Percentiles rank a stretch among this genome's conserved stretches.
These are phyloP conservation scores for Fusarium lyarnte DNA, from an alignment of 2,329 filamentous ascomycete species.

Conservation along the genomic window DNA sequence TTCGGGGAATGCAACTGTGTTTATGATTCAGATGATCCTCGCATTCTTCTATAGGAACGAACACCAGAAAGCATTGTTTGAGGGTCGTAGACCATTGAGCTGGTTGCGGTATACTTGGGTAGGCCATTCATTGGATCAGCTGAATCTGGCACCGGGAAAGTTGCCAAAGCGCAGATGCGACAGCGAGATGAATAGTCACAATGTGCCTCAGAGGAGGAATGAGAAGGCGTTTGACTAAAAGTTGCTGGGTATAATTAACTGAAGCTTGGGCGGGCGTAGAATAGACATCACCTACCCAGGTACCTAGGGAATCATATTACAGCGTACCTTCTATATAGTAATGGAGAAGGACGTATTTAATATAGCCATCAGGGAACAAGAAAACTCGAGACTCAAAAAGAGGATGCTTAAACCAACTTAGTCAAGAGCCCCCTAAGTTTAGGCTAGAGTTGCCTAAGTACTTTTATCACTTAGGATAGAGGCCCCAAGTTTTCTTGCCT, in stretches of 20 bases:
- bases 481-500: too few relatives aligned
- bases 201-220: slow-evolving; percentile 15
- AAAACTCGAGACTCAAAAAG: too few relatives aligned
- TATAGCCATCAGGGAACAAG: not conserved
- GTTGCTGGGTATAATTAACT: not conserved
- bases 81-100: not conserved
- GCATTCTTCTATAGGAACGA: slow-evolving; percentile 23
- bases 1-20: slow-evolving; percentile 23
- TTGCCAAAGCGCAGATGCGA: not conserved
- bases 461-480: too few relatives aligned
- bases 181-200: slow-evolving; percentile 19
- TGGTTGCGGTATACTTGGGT: slow-evolving; percentile 36
- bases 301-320: not conserved
- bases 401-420: too few relatives aligned
- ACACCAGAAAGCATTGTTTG: slow-evolving; percentile 9
- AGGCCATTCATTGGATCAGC: slow-evolving; percentile 28
- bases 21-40: slow-evolving; percentile 13
- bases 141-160: slow-evolving; percentile 20
- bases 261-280: not conserved
- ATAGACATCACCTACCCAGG: not conserved
- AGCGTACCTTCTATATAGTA: not conserved
- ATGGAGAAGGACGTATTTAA: not conserved
- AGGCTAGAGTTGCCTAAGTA: too few relatives aligned
- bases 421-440: too few relatives aligned
- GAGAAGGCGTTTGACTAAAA: slow-evolving; percentile 7